Percentiles rank a stretch among this genome's conserved stretches.
Evolutionary conservation across 176 grass and related monocot species (phyloP).

Genomic region (Avena sativa): DNA sequence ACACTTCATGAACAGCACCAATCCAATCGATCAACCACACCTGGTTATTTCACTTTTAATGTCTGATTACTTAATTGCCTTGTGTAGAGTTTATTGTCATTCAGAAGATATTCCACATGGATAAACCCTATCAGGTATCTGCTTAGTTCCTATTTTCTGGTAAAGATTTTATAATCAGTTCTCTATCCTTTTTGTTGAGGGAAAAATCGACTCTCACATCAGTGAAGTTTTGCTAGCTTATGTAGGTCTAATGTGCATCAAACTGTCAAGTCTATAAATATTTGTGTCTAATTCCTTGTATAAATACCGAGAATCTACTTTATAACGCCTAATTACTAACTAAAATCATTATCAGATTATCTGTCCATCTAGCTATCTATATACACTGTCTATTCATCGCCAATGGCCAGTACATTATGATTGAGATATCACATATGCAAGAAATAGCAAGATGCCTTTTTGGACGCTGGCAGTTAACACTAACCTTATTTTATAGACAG

Average conservation of each 20-base stretch:
- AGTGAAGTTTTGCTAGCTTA: neutral
- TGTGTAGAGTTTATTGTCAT: constrained; percentile 87
- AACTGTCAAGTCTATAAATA: constrained; percentile 9
- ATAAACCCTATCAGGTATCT: constrained; percentile 96
- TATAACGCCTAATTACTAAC: constrained; percentile 2
- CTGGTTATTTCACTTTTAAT: constrained; percentile 29
- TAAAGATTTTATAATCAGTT: neutral
- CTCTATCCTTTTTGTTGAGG: neutral
- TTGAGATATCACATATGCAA: neutral
- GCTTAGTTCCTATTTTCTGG: constrained; percentile 29
- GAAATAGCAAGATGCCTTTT: neutral
- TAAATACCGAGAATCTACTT: neutral
- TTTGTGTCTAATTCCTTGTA: neutral
- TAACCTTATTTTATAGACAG: neutral
- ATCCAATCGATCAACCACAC: neutral
- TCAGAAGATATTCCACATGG: constrained; percentile 89
- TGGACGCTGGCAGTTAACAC: neutral
- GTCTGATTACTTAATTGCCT: constrained; percentile 36
- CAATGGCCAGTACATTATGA: neutral
- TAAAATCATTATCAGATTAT: neutral
- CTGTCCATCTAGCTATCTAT: neutral
- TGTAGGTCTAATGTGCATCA: neutral
- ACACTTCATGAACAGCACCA: constrained; percentile 15
- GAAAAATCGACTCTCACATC: neutral
- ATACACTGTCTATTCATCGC: neutral